These are phyloP conservation scores for Dictyostelium capitatum DNA, from an alignment of 78 protist species.

Conservation along the genomic window DNA sequence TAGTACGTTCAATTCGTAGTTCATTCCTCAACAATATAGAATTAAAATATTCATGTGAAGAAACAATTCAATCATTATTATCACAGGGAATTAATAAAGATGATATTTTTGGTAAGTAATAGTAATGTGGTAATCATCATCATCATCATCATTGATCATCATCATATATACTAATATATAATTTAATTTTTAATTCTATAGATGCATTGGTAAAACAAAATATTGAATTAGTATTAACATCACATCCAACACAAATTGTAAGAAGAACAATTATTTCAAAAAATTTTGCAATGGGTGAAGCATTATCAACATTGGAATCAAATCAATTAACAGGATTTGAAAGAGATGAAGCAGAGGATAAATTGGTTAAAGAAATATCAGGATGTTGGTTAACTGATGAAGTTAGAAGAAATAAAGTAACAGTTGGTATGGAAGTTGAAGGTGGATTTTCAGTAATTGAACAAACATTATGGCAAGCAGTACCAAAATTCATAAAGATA, in stretches of 20 bases:
- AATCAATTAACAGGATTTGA: conserved; percentile 34
- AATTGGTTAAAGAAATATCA: conserved; percentile 25
- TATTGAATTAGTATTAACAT: conserved; percentile 90
- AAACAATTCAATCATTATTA: conserved; percentile 10
- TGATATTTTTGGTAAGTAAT: conserved; percentile 36
- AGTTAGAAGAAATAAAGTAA: conserved; percentile 76
- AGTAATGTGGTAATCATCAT: too few relatives aligned
- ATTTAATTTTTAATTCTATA: background rate
- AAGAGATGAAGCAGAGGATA: conserved; percentile 20
- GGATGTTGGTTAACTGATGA: conserved; percentile 80
- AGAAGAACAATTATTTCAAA: conserved; percentile 84
- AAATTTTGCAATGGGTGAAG: conserved; percentile 37
- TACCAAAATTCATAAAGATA: conserved; percentile 62
- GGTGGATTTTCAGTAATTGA: conserved; percentile 79
- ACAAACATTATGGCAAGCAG: conserved; percentile 82
- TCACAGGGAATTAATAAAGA: conserved; percentile 15
- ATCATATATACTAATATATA: background rate
- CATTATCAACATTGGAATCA: conserved; percentile 23
- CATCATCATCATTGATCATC: background rate
- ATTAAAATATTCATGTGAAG: conserved; percentile 62
- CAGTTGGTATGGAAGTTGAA: conserved; percentile 87
- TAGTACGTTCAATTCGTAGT: conserved; percentile 44
- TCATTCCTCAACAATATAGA: conserved; percentile 41
- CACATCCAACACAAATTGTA: conserved; percentile 92
- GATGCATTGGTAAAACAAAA: conserved; percentile 67